Evolutionary conservation across 2,329 filamentous ascomycete genomes (phyloP), one percentile per base, ranked within the genome.

Genomic region (Aureobasidium sp.): DNA sequence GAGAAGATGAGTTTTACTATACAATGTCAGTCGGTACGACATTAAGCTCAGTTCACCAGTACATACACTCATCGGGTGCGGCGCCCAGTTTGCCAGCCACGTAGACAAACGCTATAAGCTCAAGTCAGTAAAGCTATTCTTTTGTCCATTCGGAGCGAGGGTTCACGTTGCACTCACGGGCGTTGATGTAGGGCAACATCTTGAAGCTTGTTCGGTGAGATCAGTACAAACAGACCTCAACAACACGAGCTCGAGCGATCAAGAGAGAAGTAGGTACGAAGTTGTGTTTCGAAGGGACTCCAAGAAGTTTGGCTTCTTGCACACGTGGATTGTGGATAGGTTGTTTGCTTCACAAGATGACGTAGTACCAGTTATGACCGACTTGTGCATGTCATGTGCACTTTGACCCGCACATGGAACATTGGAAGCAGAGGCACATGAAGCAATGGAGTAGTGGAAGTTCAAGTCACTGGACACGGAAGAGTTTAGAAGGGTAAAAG

Each of bases 1-100:
- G 90, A 91, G 72, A 87, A 87, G 69, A 97, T 88, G 68, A 97
- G 88, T 75, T 99, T 99, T 68, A 99, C 92, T 97, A 68, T n/a
- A 27, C 25, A 37, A n/a, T 56, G 71, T 62, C 70, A 36, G 41
- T 25, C 25, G 9, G 3, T 1, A 12, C 51, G 49, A 29, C 36
- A 51, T 17, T 29, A 41, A 41, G 15, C 12, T 41, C 12, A 15
- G 20, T 41, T 56, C 15, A 48, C 20, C 64, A 44, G 56, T 20
- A 64, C 80, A 68, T 77, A 87, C 85, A 73, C 70, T 89, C 86
- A 74, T 89, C 87, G 63, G 82, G 73, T 22, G 86, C 86, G 53
- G 85, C 83, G 45, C 86, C 87, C 34, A 86, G 78, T 27, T 79
- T 73, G 63, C 75, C 76, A 55, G 81, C 80, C 61, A 82, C 77